Evolutionary conservation across 1,284 basidiomycete genomes (phyloP), one percentile per base, ranked within the genome.

Genomic region (Melampsora americana): DNA sequence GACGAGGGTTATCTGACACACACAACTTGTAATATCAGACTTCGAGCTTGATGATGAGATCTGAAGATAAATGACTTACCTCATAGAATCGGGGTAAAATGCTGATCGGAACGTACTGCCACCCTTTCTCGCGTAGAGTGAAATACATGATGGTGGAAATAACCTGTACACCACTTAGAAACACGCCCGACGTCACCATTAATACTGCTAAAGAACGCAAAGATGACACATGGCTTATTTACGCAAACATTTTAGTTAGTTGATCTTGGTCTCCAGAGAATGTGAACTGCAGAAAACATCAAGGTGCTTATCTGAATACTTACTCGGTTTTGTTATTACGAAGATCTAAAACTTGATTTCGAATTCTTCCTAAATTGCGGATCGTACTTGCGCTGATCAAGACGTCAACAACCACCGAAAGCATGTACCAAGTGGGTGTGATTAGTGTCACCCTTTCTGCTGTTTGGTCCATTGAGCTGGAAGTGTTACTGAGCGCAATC

Each of bases 381-480:
- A 28, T 28, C 53, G 53, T 56, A 28, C 53, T 56, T n/a, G 53
- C 53, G 53, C 53, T 28, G 26, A 56, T 56, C 53, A 56, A 28
- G 20, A 56, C 20, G 26, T 56, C 53, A n/a, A 56, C n/a, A n/a
- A 56, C 7, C n/a, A 14, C 26, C 26, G 53, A 56, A 56, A 23
- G 53, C 20, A n/a, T 23, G 26, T 56, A 56, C 53, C 53, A 56
- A 23, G n/a, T 56, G 53, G 53, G 53, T 23, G 53, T 56, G 26
- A 28, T 23, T 56, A 56, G 20, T 56, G 53, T 23, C 26, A 28
- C 53, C 2, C 5, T 28, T n/a, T 6, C 20, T 56, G 6, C 26
- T 23, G 5, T n/a, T 23, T 56, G n/a, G 26, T 56, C 18, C 18
- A 56, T 6, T 56, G n/a, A 56, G 53, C 53, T 23, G 53, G 53